Base-by-base conservation (phyloP, 441 rosid genomes). In the Adansonia gregorii region DNA sequence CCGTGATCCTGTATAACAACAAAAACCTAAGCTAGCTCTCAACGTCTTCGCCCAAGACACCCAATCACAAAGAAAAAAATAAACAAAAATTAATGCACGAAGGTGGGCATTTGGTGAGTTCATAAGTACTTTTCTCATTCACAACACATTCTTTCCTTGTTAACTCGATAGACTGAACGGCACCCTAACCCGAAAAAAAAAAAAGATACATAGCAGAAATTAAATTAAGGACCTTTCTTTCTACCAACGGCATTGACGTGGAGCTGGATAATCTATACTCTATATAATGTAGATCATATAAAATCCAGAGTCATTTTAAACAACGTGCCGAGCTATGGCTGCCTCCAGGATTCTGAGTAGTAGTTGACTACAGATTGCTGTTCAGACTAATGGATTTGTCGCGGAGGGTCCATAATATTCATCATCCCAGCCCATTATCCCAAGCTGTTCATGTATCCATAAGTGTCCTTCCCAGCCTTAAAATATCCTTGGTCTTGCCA, bases 401-500 rank as follows among this genome's bases (percentile, higher is more conserved):
- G 93, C 73, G 64, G 96, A 87, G 6, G 93, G 73, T 76, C 91
- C 91, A 75, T 89, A 89, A 11, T 89, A 73, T 88, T 92, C 82
- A 90, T 91, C 91, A 92, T 87, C 67, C 92, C 92, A 55, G 81
- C 81, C 98, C 98, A 94, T 48, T 97, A 76, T 83, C 94, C 94
- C 80, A 88, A 35, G 67, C 88, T 87, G 78, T 82, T 91, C 54
- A 89, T 68, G 82, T 88, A 90, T 24, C 96, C 88, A 67, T 75
- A 86, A n/a, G 81, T 71, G 75, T 85, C 90, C 80, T 88, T 90
- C 55, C 89, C 89, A 59, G 73, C 82, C 20, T 87, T 88, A 6
- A 93, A 82, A 77, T 88, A 90, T 8, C 88, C 85, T 75, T 94
- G 97, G 79, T 89, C 92, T 78, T 91, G 94, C 98, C 98, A 92